These are phyloP conservation scores for Microdochium trichocladiopsis DNA, from an alignment of 2,329 filamentous ascomycete species.

Conservation along the genomic window DNA sequence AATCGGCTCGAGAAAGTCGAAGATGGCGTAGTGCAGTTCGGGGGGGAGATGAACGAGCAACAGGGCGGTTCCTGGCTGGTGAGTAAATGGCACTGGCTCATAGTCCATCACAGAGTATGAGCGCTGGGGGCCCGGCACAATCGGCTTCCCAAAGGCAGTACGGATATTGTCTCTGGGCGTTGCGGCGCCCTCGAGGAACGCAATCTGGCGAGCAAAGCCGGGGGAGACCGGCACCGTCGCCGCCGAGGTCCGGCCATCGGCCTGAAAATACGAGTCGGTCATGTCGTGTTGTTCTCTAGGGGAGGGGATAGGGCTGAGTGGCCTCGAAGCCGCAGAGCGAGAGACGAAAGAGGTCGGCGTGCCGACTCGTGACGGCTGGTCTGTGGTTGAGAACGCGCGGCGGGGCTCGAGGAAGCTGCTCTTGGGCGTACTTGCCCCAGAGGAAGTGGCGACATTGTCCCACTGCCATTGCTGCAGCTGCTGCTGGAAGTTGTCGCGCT, in stretches of 20 bases:
- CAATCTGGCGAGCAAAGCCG: not conserved
- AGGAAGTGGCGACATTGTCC: not conserved
- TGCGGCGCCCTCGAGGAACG: not conserved
- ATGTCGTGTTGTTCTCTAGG: conserved; percentile 6
- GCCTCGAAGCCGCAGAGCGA: not conserved
- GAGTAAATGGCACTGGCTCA: conserved; percentile 44
- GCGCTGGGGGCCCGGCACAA: conserved; percentile 39
- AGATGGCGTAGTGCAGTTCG: conserved; percentile 53
- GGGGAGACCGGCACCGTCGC: not conserved
- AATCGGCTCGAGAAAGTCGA: conserved; percentile 57
- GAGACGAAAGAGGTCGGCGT: not conserved
- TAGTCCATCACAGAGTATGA: conserved; percentile 57
- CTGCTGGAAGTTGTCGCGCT: conserved; percentile 1
- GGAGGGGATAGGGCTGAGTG: conserved; percentile 10
- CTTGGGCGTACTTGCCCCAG: conserved; percentile 5
- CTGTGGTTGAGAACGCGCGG: conserved; percentile 20
- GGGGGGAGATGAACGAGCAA: conserved; percentile 45
- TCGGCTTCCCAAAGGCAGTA: not conserved
- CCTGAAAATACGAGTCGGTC: conserved; percentile 1
- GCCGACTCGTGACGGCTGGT: conserved; percentile 10
- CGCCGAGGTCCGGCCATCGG: not conserved
- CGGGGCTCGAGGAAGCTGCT: conserved; percentile 12
- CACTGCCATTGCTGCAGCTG: conserved; percentile 2
- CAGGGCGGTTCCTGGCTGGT: conserved; percentile 36
- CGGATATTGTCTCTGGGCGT: not conserved